These are phyloP conservation scores for Phaeosphaeriaceae sp. DNA, from an alignment of 2,329 filamentous ascomycete species.

Conservation along the genomic window DNA sequence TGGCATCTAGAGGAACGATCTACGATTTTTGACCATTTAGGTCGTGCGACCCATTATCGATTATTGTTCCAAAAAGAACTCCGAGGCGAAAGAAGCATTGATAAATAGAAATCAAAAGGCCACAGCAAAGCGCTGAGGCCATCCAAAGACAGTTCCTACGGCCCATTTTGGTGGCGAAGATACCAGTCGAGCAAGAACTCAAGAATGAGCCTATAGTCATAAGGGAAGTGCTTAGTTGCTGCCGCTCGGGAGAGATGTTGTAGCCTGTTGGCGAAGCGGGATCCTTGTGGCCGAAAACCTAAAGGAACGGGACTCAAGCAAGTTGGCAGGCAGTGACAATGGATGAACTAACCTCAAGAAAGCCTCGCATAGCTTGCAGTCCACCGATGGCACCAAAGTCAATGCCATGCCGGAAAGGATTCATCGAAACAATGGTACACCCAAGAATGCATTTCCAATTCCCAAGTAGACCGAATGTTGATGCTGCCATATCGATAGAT, in stretches of 20 bases:
- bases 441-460: constrained; percentile 58
- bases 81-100: constrained; percentile 57
- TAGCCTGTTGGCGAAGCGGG: constrained; percentile 48
- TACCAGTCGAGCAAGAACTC: constrained; percentile 49
- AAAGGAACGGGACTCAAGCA: not conserved
- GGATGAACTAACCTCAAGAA: constrained; percentile 49
- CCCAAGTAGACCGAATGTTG: constrained; percentile 40
- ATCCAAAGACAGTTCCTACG: constrained; percentile 54
- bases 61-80: constrained; percentile 53
- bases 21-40: constrained; percentile 36
- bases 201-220: constrained; percentile 56
- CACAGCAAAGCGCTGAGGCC: constrained; percentile 58
- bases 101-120: constrained; percentile 57
- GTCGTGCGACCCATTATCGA: constrained; percentile 57
- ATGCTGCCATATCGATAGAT: constrained; percentile 25
- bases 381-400: constrained; percentile 61
- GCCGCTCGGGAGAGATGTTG: constrained; percentile 51
- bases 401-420: constrained; percentile 60
- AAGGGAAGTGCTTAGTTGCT: constrained; percentile 54
- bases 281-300: constrained; percentile 42
- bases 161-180: constrained; percentile 46
- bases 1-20: constrained; percentile 59
- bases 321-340: not conserved
- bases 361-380: constrained; percentile 59
- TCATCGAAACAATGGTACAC: constrained; percentile 57